Conservation (phyloP, 257 asterid species). For the Fraxinus americana region DNA sequence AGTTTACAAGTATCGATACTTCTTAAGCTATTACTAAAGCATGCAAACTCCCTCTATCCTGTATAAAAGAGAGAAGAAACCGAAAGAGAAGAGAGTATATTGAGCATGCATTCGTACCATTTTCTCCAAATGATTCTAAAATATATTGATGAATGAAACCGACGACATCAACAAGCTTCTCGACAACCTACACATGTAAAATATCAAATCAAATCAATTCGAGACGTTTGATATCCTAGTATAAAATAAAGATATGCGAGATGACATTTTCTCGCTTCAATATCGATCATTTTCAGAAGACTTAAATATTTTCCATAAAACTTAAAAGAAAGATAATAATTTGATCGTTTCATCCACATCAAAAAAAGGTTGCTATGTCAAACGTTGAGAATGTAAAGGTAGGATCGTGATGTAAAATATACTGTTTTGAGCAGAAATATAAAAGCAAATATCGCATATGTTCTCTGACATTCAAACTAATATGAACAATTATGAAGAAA, state of each 20-base stretch:
- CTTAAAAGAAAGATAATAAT: neutral
- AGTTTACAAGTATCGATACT: no score
- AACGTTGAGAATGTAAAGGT: neutral
- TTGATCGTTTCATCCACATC: neutral
- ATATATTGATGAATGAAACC: slow-evolving; percentile 87
- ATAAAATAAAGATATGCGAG: neutral
- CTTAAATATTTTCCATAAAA: neutral
- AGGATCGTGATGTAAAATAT: slow-evolving; percentile 8
- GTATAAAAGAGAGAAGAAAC: neutral
- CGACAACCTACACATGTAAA: slow-evolving; percentile 65
- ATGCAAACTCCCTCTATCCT: slow-evolving; percentile 1
- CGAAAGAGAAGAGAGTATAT: neutral
- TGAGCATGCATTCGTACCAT: slow-evolving; percentile 45
- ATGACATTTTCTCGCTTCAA: neutral
- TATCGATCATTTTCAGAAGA: neutral
- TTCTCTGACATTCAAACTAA: neutral
- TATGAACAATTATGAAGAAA: neutral
- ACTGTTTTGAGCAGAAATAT: neutral
- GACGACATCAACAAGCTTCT: slow-evolving; percentile 93
- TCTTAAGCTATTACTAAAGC: neutral
- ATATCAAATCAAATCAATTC: neutral
- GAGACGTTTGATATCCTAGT: neutral
- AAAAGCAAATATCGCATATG: neutral
- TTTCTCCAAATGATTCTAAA: slow-evolving; percentile 71
- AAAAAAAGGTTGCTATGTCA: neutral